Evolutionary conservation across 1,139 yeast genomes (phyloP).

Genomic region (Hemisphaericaspora lyxosophila): DNA sequence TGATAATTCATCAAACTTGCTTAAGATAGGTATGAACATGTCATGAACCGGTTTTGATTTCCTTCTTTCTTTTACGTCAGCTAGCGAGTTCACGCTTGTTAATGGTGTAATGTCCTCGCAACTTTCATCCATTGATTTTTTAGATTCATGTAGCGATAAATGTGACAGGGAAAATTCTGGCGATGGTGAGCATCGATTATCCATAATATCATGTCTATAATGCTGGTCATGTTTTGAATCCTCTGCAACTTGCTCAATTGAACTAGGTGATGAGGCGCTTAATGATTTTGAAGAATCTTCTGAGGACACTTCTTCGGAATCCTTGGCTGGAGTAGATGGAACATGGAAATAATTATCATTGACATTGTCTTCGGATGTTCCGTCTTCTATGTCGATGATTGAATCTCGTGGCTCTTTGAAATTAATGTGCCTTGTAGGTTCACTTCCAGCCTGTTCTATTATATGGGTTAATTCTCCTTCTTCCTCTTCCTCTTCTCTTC

Average conservation of each 20-base stretch:
- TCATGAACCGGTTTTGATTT: slow-evolving; percentile 43
- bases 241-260: neutral
- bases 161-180: slow-evolving; percentile 6
- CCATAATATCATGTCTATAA: neutral
- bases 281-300: neutral
- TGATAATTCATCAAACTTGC: slow-evolving; percentile 47
- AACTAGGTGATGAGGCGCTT: neutral
- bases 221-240: too few relatives aligned
- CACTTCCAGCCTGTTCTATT: neutral
- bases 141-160: slow-evolving; percentile 4
- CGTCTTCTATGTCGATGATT: neutral
- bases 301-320: neutral
- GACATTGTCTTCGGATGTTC: neutral
- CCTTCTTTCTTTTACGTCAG: slow-evolving; percentile 21
- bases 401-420: neutral
- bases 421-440: neutral
- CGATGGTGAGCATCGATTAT: neutral
- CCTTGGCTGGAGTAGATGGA: neutral
- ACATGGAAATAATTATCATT: neutral
- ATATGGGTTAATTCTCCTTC: neutral
- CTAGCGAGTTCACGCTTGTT: slow-evolving; percentile 39
- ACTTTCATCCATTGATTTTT: slow-evolving; percentile 10
- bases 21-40: slow-evolving; percentile 46
- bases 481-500: slow-evolving; percentile 14
- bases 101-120: slow-evolving; percentile 32